Percentiles rank a stretch among this genome's conserved stretches.
These are phyloP conservation scores for Populus nigra DNA, from an alignment of 345 rosid genomes.

Conservation along the genomic window DNA sequence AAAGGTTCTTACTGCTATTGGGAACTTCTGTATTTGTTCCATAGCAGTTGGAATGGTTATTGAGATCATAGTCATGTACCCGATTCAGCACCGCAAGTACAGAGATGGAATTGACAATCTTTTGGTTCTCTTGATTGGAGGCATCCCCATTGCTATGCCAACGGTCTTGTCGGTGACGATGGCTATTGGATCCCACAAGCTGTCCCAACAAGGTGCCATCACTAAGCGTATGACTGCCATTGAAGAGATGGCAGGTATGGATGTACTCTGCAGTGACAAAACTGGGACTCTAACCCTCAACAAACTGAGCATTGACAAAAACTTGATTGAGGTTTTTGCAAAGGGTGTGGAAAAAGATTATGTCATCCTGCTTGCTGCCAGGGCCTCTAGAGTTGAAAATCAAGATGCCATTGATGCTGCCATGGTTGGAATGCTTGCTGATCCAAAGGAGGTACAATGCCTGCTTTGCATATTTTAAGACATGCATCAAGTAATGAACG, in stretches of 20 bases:
- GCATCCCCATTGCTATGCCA: conserved; percentile 34
- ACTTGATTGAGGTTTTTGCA: conserved; percentile 23
- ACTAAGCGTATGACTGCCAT: conserved; percentile 34
- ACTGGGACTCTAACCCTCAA: conserved; percentile 31
- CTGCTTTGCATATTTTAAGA: conserved; percentile 1
- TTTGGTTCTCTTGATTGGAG: conserved; percentile 32
- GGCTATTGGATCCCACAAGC: conserved; percentile 33
- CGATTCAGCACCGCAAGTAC: conserved; percentile 29
- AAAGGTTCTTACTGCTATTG: conserved; percentile 31
- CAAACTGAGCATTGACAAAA: conserved; percentile 28
- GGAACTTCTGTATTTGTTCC: conserved; percentile 33
- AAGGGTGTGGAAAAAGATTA: conserved; percentile 28
- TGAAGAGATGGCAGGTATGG: conserved; percentile 34
- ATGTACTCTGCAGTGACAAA: conserved; percentile 36
- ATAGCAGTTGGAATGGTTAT: conserved; percentile 27
- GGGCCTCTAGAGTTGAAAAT: conserved; percentile 35
- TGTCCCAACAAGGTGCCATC: conserved; percentile 31
- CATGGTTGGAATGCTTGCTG: conserved; percentile 36
- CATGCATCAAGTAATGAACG: conserved; percentile 20
- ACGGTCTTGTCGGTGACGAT: conserved; percentile 33
- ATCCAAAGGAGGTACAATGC: conserved; percentile 32
- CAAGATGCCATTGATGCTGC: conserved; percentile 37
- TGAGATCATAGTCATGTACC: conserved; percentile 30
- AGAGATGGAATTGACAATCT: conserved; percentile 33
- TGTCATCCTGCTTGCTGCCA: conserved; percentile 29